Evolutionary conservation across 2,329 filamentous ascomycete genomes (phyloP), one percentile per base, ranked within the genome.

Genomic region (Pseudocercospora fijiensis): DNA sequence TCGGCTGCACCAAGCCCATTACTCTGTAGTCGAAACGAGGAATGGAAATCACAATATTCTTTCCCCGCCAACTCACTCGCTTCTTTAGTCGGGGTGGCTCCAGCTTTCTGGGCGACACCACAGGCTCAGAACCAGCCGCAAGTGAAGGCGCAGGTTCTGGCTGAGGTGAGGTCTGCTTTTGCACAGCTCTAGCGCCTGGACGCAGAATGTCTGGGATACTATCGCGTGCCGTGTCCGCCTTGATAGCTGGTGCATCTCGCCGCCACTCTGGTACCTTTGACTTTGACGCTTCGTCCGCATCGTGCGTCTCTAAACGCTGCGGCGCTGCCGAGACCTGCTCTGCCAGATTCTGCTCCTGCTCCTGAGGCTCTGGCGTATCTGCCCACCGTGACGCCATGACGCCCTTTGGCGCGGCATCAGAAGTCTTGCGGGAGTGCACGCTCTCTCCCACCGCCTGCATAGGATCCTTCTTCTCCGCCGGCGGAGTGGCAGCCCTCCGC

Each of bases 31-130:
- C 76, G 52, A 80, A 74, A 27, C 73, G 74, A 1, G 80, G 79
- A 47, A 83, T 78, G 24, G 75, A 77, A 27, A 82, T 79, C 56
- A 80, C 72, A 63, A 79, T 81, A 43, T 75, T 78, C 67, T 78
- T 80, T 49, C 79, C 79, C 56, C 78, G 79, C 73, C 80, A 80
- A 64, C 77, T 73, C 60, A 82, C 70, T 65, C 78, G 78, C 71
- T 80, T 82, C 64, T 77, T 79, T 45, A 73, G 68, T 41, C 77
- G 77, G n/a, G 78, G 77, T 20, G 72, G 69, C 43, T 68, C 70
- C 13, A 74, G 61, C 27, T 63, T 68, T 24, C 65, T 57, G 24
- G 67, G 56, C n/a, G 62, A 58, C 43, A 57, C 30, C 52, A 56
- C 52, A 37, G 52, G 52, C 28, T 56, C 26, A 37, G 33, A 37